These are phyloP conservation scores for Infundibulicybe gibba DNA, from an alignment of 768 basidiomycete species.

Conservation along the genomic window DNA sequence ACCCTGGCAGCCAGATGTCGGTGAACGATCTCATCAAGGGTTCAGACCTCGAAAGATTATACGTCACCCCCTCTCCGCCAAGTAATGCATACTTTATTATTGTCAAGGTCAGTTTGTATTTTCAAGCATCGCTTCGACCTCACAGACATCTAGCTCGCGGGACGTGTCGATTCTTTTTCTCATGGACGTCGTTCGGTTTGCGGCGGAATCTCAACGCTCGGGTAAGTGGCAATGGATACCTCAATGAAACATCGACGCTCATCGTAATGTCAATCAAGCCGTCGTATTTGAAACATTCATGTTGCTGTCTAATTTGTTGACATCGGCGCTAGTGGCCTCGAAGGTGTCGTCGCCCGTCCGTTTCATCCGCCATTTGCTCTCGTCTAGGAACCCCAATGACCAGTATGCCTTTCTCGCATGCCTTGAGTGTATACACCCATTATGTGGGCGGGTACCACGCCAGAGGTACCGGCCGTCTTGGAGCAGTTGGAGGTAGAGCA, in stretches of 20 bases:
- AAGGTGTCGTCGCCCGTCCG: slow-evolving; percentile 27
- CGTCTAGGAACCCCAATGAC: slow-evolving; percentile 54
- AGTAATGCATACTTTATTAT: not conserved
- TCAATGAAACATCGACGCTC: too few species aligned
- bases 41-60: not conserved
- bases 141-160: too few species aligned
- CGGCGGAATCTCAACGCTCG: too few species aligned
- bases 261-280: slow-evolving; percentile 7
- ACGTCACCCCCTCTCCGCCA: not conserved
- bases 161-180: too few species aligned
- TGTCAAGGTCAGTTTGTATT: too few species aligned
- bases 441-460: slow-evolving; percentile 66
- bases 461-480: slow-evolving; percentile 46
- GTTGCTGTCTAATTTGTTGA: slow-evolving; percentile 23
- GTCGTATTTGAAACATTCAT: slow-evolving; percentile 34
- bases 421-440: slow-evolving; percentile 52
- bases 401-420: slow-evolving; percentile 66
- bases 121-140: too few species aligned
- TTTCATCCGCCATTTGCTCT: slow-evolving; percentile 54
- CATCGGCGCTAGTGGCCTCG: slow-evolving; percentile 16
- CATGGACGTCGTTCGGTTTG: too few species aligned
- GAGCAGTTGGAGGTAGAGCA: slow-evolving; percentile 73
- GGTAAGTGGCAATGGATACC: too few species aligned
- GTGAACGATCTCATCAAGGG: not conserved
- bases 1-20: too few species aligned